Percentiles rank a stretch among this genome's conserved stretches.
Conservation (phyloP, 2,329 filamentous ascomycete species). For the Aureobasidium sp. region DNA sequence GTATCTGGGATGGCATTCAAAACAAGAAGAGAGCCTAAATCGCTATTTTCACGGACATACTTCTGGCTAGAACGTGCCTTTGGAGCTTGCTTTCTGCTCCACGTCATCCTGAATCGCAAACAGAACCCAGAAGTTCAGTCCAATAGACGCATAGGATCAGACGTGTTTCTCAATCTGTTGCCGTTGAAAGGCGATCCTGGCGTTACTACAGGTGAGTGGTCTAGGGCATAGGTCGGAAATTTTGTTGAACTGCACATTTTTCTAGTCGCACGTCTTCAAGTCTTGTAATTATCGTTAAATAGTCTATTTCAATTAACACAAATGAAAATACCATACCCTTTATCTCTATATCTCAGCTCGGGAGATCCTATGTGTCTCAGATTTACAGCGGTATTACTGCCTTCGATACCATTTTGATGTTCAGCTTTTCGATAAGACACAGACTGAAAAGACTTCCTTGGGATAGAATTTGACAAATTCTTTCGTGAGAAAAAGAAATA, state of each 20-base stretch:
- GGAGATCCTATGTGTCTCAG: too few relatives aligned
- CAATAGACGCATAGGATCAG: not conserved
- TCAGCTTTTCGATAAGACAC: too few relatives aligned
- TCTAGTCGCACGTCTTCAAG: not conserved
- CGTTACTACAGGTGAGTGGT: not conserved
- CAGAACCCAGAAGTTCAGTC: too few relatives aligned
- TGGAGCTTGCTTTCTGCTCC: not conserved
- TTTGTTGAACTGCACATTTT: not conserved
- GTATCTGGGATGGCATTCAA: constrained; percentile 71
- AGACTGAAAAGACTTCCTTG: not conserved
- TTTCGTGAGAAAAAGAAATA: too few relatives aligned
- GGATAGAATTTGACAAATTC: not conserved
- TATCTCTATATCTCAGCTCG: too few relatives aligned
- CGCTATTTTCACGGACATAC: not conserved
- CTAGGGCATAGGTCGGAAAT: not conserved
- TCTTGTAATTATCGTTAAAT: not conserved
- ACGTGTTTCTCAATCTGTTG: not conserved
- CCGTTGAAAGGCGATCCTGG: not conserved
- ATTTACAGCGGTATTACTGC: too few relatives aligned
- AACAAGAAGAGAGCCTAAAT: constrained; percentile 38
- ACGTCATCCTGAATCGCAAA: too few relatives aligned
- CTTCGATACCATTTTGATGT: too few relatives aligned
- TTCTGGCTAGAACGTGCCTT: not conserved
- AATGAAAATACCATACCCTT: not conserved
- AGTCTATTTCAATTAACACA: not conserved